Base-by-base conservation (phyloP, 768 basidiomycete species). In the Phlegmacium glaucopus region DNA sequence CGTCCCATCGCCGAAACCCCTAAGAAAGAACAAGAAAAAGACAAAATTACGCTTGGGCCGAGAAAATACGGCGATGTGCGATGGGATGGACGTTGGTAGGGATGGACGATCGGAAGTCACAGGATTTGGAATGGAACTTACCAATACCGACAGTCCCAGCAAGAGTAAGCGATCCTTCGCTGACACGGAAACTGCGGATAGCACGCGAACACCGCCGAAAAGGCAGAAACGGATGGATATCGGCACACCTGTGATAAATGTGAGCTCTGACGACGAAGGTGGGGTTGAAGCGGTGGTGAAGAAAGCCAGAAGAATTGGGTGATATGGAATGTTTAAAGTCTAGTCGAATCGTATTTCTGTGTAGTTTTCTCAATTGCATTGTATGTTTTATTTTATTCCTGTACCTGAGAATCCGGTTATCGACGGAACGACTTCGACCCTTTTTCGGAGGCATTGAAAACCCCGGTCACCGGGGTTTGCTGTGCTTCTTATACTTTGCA, bases 1-100 rank as follows among this genome's bases (percentile, higher is more conserved):
- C 49, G 69, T 82, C 25, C 80, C 84, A n/a, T 72, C 75, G 15
- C 75, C 79, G 27, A 82, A 76, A 66, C 77, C 65, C 30, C 55
- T 62, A 8, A 65, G 60, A 63, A 72, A 68, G 61, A 61, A 63
- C 53, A 64, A 61, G 60, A 69, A 65, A 62, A 61, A 60, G 51
- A 48, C 53, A 40, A 63, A 63, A 52, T 52, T 52, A 29, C 54
- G 39, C 29, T 36, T 45, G 47, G 57, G 58, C 25, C 57, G 50
- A 48, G 61, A 65, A 26, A 62, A 59, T 9, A 55, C 61, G 39
- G 57, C 54, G 25, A 58, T 63, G 38, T 59, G 59, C 36, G 58
- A 55, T 40, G 58, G 45, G 47, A 62, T 68, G 58, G 60, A 64
- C 26, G 61, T 59, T 12, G 65, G 65, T 32, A 60, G 60, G 32